These are phyloP conservation scores for Alternaria gansuensis DNA, from an alignment of 2,329 filamentous ascomycete genomes.

Conservation along the genomic window DNA sequence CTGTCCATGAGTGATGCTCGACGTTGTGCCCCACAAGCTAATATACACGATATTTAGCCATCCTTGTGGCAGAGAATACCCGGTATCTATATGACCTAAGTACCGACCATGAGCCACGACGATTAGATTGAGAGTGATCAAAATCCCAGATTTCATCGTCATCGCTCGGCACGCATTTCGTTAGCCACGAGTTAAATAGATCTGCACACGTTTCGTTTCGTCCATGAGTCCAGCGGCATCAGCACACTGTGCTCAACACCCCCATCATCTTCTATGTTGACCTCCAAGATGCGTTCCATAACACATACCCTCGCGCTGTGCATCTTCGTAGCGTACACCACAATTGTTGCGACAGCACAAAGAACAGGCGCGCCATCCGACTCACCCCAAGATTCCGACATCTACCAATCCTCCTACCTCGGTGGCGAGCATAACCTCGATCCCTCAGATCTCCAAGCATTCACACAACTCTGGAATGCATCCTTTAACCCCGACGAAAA, in stretches of 20 bases:
- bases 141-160: not conserved
- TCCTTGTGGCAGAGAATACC: slow-evolving; percentile 16
- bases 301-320: not conserved
- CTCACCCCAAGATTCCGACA: slow-evolving; percentile 29
- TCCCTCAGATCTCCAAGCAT: slow-evolving; percentile 50
- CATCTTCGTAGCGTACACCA: not conserved
- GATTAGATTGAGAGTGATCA: slow-evolving; percentile 8
- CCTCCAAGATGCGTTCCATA: not conserved
- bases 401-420: slow-evolving; percentile 31
- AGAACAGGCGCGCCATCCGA: slow-evolving; percentile 25
- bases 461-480: slow-evolving; percentile 53
- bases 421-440: slow-evolving; percentile 55
- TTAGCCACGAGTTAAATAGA: not conserved
- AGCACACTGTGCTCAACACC: not conserved
- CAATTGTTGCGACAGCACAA: not conserved
- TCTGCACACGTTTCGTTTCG: not conserved
- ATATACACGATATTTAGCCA: slow-evolving; percentile 14
- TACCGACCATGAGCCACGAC: slow-evolving; percentile 9
- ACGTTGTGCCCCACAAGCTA: slow-evolving; percentile 17
- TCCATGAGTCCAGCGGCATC: not conserved
- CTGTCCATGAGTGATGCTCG: not conserved
- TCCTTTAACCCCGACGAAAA: slow-evolving; percentile 49
- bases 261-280: not conserved
- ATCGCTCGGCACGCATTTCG: not conserved
- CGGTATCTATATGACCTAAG: slow-evolving; percentile 13